Evolutionary conservation across 768 basidiomycete genomes (phyloP).

Genomic region (Pseudohyphozyma bogoriensis): DNA sequence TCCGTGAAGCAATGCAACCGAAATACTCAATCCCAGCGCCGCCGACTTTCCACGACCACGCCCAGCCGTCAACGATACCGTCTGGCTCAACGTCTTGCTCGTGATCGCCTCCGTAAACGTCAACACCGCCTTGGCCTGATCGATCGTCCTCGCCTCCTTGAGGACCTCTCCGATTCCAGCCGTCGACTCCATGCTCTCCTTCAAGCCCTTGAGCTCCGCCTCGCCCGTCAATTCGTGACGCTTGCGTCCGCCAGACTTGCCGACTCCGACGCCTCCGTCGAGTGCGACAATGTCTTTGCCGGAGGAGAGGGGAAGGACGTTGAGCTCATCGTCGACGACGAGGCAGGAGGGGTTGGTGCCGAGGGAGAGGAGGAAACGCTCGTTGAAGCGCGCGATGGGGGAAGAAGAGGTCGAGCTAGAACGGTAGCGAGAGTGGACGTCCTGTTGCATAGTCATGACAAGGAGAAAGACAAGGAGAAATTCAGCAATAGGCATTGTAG

Average conservation of each 20-base stretch:
- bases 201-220: conserved; percentile 62
- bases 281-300: conserved; percentile 81
- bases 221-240: conserved; percentile 44
- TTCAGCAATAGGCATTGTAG: neutral
- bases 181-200: conserved; percentile 64
- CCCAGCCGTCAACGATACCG: conserved; percentile 85
- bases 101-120: conserved; percentile 91
- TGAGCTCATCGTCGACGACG: conserved; percentile 92
- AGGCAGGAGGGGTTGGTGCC: conserved; percentile 87
- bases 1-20: conserved; percentile 81
- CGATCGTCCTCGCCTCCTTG: conserved; percentile 79
- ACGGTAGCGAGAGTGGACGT: conserved; percentile 88
- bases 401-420: conserved; percentile 46
- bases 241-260: conserved; percentile 34
- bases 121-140: conserved; percentile 84
- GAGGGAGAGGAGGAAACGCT: conserved; percentile 94
- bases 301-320: conserved; percentile 87
- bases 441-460: conserved; percentile 50
- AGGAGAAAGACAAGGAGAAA: neutral
- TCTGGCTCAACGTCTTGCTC: conserved; percentile 77
- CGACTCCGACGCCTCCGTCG: conserved; percentile 32
- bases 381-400: conserved; percentile 91
- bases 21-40: conserved; percentile 86
- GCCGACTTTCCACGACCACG: conserved; percentile 96
- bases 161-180: conserved; percentile 82